Conservation (phyloP, 2,329 filamentous ascomycete genomes). For the Rhynchosporium secalis region DNA sequence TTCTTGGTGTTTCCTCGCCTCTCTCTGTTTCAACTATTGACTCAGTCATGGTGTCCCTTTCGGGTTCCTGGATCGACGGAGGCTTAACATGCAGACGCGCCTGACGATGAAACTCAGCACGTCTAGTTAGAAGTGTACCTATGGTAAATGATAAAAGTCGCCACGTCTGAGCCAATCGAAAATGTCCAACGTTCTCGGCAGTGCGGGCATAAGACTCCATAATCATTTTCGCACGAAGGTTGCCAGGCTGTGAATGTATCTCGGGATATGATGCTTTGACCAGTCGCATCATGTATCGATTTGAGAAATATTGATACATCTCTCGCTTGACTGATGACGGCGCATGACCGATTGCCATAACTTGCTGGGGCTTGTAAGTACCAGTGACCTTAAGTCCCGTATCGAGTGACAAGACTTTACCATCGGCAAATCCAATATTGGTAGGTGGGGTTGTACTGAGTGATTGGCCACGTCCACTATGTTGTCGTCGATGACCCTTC, state of each 20-base stretch:
- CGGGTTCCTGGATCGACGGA: slow-evolving; percentile 36
- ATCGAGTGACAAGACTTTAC: slow-evolving; percentile 52
- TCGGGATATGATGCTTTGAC: slow-evolving; percentile 22
- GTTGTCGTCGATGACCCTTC: slow-evolving; percentile 45
- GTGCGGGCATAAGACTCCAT: slow-evolving; percentile 58
- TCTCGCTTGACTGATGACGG: slow-evolving; percentile 53
- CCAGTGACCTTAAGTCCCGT: slow-evolving; percentile 59
- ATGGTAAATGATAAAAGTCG: slow-evolving; percentile 59
- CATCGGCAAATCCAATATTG: slow-evolving; percentile 41
- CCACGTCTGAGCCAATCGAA: slow-evolving; percentile 65
- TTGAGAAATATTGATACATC: slow-evolving; percentile 57
- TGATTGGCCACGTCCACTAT: slow-evolving; percentile 45
- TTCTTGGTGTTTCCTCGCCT: slow-evolving; percentile 35
- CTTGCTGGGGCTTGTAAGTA: slow-evolving; percentile 58
- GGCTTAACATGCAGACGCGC: slow-evolving; percentile 42
- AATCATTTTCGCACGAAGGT: slow-evolving; percentile 49
- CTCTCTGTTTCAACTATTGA: slow-evolving; percentile 18
- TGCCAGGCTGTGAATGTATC: slow-evolving; percentile 15
- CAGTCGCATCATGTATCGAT: slow-evolving; percentile 57
- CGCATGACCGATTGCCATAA: slow-evolving; percentile 61
- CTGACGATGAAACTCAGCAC: slow-evolving; percentile 59
- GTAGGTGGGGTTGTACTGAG: slow-evolving; percentile 57
- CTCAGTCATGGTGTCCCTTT: slow-evolving; percentile 27
- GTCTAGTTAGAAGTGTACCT: slow-evolving; percentile 52
- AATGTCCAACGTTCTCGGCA: slow-evolving; percentile 57